Base-by-base conservation (phyloP, 352 stramenopile genomes). In the Pythium biforme region DNA sequence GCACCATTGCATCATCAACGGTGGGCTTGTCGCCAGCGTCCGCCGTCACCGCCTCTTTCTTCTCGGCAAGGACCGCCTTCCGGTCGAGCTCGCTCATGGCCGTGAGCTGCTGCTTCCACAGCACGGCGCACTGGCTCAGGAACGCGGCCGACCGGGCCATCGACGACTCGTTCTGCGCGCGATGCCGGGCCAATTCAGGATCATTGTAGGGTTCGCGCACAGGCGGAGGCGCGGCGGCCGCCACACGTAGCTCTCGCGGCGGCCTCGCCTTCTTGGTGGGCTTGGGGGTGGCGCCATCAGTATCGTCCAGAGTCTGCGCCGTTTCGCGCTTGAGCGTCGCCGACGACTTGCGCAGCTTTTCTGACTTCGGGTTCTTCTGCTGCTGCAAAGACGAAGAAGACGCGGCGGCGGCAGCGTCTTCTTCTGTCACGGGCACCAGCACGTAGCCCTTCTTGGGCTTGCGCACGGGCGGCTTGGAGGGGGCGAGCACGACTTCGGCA, bases 51-150 rank as follows among this genome's bases (percentile, higher is more conserved):
- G 29, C 9, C 29, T 33, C 29, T 4, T 33, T 9, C 4, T 33
- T 9, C n/a, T 29, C 25, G n/a, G 11, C 54, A 0, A 61, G 25
- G 39, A 68, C 22, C 25, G 34, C 53, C 3, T 22, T 19, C 19
- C 45, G 52, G 41, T 68, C 29, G 12, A 17, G 9, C 22, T 60
- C 31, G 20, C 22, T 52, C 52, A 68, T 55, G 25, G 46, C 47
- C 4, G 49, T 6, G 5, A 76, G 51, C 54, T 79, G 72, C 39
- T 46, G 62, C 56, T 73, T 66, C 72, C 72, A 79, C 37, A 77
- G 29, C 19, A 58, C 60, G 1, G 67, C 72, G n/a, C 72, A 79
- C 2, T 57, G 45, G 11, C 59, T 49, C 20, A 79, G 47, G 45
- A 79, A 79, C 17, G 25, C 46, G 29, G 48, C 54, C 15, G 62